These are phyloP conservation scores for Populus hybrid DNA, from an alignment of 441 rosid genomes.

Conservation along the genomic window DNA sequence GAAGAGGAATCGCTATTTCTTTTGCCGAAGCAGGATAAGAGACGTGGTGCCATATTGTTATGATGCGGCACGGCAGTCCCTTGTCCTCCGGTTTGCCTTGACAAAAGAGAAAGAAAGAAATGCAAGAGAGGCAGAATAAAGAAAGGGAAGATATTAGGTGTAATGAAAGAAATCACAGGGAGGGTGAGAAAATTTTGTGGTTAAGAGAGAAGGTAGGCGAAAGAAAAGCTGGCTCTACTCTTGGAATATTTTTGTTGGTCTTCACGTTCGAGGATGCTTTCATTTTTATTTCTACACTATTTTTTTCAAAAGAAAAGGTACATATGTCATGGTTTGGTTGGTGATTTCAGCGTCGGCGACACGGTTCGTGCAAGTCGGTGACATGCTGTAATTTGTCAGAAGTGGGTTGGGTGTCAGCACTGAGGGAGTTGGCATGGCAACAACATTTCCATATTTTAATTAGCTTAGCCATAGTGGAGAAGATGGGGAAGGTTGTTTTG, in stretches of 20 bases:
- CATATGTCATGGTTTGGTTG: not conserved
- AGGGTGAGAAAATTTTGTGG: conserved; percentile 18
- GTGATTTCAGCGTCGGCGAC: not conserved
- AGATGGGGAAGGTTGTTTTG: not conserved
- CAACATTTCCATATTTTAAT: not conserved
- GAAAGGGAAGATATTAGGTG: conserved; percentile 1
- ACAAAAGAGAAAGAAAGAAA: not conserved
- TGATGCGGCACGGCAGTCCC: not conserved
- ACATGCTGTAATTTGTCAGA: not conserved
- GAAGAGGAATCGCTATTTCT: conserved; percentile 16
- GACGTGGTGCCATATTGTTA: conserved; percentile 56
- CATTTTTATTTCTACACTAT: too few relatives aligned
- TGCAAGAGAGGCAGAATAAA: not conserved
- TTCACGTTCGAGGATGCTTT: not conserved
- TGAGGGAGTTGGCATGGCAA: not conserved
- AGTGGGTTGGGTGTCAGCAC: not conserved
- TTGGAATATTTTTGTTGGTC: not conserved
- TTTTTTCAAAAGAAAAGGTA: not conserved
- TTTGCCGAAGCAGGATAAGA: conserved; percentile 65
- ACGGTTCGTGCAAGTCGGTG: not conserved
- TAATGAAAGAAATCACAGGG: not conserved
- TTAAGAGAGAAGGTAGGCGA: conserved; percentile 40
- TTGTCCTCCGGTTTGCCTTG: conserved; percentile 29
- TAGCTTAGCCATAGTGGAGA: not conserved
- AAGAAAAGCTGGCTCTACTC: conserved; percentile 7